Percentiles rank a stretch among this genome's conserved stretches.
phyloP scores from a whole-genome alignment of 768 basidiomycete genomes.

The Agrocybe pediades region DNA sequence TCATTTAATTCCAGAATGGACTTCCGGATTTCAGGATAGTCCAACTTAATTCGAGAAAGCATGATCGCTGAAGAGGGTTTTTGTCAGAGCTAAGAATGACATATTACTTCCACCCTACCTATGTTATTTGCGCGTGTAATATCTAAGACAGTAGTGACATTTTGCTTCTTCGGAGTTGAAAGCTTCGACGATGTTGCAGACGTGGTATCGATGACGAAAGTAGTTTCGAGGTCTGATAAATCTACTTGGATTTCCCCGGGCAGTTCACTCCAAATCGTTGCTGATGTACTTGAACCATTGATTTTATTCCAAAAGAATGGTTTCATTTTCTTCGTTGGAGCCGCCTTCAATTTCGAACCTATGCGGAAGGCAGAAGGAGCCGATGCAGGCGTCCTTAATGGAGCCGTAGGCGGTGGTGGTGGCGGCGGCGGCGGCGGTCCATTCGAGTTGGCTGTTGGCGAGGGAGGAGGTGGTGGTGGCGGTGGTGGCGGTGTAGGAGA shows the following conservation, averaged over 20 bases:
- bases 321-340: conserved; percentile 63
- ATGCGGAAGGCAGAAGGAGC: conserved; percentile 36
- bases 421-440: conserved; percentile 19
- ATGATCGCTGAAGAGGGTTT: conserved; percentile 63
- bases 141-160: conserved; percentile 72
- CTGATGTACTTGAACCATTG: conserved; percentile 33
- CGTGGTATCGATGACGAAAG: conserved; percentile 62
- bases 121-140: conserved; percentile 85
- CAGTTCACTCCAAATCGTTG: conserved; percentile 74
- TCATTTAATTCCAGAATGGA: conserved; percentile 79
- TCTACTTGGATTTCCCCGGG: conserved; percentile 45
- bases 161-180: conserved; percentile 52
- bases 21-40: conserved; percentile 62
- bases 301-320: conserved; percentile 95
- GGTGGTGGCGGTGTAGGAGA: conserved; percentile 44
- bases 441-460: conserved; percentile 29
- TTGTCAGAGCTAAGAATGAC: conserved; percentile 4
- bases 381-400: conserved; percentile 28
- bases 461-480: conserved; percentile 47
- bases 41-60: conserved; percentile 74
- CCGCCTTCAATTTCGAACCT: conserved; percentile 30
- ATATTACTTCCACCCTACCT: conserved; percentile 42
- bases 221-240: conserved; percentile 71
- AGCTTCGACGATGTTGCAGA: conserved; percentile 44
- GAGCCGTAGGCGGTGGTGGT: conserved; percentile 24